Percentiles rank a stretch among this genome's conserved stretches.
Conservation (phyloP, 2,329 filamentous ascomycete genomes). For the Colletotrichum spaethianum region DNA sequence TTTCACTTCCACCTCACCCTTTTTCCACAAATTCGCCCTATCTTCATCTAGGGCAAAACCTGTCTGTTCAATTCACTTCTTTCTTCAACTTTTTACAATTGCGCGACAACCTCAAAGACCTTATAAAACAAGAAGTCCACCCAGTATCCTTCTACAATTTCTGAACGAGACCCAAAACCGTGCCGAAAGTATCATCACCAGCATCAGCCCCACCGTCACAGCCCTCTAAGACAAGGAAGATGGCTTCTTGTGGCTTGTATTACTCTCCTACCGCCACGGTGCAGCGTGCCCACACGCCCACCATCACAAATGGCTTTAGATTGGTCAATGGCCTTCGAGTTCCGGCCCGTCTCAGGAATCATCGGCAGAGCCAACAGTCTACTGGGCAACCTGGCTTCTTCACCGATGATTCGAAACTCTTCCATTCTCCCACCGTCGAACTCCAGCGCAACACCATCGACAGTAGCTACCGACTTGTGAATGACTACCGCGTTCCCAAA, state of each 20-base stretch:
- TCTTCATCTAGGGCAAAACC: neutral
- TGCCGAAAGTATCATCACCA: neutral
- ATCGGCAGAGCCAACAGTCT: neutral
- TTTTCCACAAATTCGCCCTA: no score
- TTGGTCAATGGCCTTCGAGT: neutral
- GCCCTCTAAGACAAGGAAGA: neutral
- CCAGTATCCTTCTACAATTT: no score
- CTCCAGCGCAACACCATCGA: neutral
- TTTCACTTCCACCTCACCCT: neutral
- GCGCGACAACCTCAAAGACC: rapidly evolving
- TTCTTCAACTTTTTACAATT: neutral
- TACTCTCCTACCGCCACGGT: neutral
- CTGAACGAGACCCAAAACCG: neutral
- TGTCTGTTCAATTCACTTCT: neutral
- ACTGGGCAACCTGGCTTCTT: neutral
- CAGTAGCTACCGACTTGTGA: neutral
- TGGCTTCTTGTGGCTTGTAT: neutral
- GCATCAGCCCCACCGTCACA: no score
- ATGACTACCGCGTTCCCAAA: neutral
- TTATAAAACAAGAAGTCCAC: no score
- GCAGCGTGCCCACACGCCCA: neutral
- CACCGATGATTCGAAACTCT: neutral
- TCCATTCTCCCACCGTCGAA: neutral
- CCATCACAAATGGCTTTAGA: neutral
- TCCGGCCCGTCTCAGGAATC: neutral